Evolutionary conservation across 148 eudicot genomes (phyloP).

Genomic region (Silene latifolia): DNA sequence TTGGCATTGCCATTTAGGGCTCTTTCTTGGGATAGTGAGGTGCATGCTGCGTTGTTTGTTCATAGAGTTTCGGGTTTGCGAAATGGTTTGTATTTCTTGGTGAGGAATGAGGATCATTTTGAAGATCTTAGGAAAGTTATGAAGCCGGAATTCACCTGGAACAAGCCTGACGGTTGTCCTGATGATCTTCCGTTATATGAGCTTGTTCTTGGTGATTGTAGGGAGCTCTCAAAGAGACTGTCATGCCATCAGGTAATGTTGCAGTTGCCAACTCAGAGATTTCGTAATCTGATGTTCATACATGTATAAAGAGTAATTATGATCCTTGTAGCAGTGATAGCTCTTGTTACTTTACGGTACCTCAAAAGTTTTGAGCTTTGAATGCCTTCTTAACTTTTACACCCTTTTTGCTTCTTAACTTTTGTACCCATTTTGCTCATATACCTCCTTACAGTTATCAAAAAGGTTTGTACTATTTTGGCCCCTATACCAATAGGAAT

Average conservation of each 20-base stretch:
- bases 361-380: background rate
- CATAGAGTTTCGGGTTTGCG: slow-evolving; percentile 78
- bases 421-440: background rate
- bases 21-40: slow-evolving; percentile 82
- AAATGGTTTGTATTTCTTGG: slow-evolving; percentile 82
- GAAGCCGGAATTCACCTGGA: slow-evolving; percentile 71
- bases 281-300: background rate
- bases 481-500: background rate
- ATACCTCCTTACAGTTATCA: background rate
- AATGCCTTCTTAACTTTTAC: too few species aligned
- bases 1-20: slow-evolving; percentile 86
- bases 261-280: background rate
- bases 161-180: slow-evolving; percentile 88
- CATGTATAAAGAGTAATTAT: background rate
- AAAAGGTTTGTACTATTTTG: background rate
- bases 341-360: too few species aligned
- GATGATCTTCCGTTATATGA: slow-evolving; percentile 72
- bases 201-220: slow-evolving; percentile 57
- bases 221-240: slow-evolving; percentile 56
- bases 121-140: slow-evolving; percentile 58
- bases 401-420: too few species aligned
- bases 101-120: slow-evolving; percentile 79
- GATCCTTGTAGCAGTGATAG: background rate
- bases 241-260: slow-evolving; percentile 84
- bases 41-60: slow-evolving; percentile 85